Evolutionary conservation across 306 rosid genomes (phyloP).

Genomic region (Argentina anserina): DNA sequence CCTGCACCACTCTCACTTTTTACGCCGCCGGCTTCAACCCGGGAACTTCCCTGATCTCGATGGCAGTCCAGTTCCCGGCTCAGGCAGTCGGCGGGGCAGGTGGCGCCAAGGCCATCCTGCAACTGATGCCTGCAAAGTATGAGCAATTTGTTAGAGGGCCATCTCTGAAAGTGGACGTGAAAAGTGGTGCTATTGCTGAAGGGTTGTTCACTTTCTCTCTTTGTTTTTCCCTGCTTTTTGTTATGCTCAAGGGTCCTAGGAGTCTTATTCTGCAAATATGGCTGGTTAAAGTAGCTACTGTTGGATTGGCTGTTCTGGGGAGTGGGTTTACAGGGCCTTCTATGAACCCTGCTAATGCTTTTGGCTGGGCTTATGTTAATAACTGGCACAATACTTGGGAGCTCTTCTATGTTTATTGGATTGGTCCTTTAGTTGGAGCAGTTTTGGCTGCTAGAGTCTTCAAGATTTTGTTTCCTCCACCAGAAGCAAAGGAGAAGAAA

Average conservation of each 20-base stretch:
- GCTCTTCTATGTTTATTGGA: constrained; percentile 61
- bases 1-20: constrained; percentile 37
- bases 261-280: constrained; percentile 45
- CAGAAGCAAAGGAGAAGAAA: constrained; percentile 51
- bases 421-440: constrained; percentile 55
- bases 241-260: constrained; percentile 47
- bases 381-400: constrained; percentile 54
- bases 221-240: constrained; percentile 35
- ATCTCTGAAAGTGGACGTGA: constrained; percentile 51
- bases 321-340: constrained; percentile 60
- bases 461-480: constrained; percentile 31
- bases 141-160: constrained; percentile 48
- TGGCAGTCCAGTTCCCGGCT: constrained; percentile 41
- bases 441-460: constrained; percentile 39
- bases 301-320: constrained; percentile 39
- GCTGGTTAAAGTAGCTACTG: constrained; percentile 40
- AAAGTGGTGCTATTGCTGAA: constrained; percentile 53
- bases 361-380: constrained; percentile 60
- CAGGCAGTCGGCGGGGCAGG: constrained; percentile 48
- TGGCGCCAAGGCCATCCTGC: constrained; percentile 38
- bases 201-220: constrained; percentile 39
- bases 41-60: constrained; percentile 26
- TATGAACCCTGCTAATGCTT: constrained; percentile 75
- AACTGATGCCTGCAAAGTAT: constrained; percentile 32
- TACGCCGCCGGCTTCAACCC: constrained; percentile 33